Conservation (phyloP, 768 basidiomycete species). For the Naganishia vishniacii region DNA sequence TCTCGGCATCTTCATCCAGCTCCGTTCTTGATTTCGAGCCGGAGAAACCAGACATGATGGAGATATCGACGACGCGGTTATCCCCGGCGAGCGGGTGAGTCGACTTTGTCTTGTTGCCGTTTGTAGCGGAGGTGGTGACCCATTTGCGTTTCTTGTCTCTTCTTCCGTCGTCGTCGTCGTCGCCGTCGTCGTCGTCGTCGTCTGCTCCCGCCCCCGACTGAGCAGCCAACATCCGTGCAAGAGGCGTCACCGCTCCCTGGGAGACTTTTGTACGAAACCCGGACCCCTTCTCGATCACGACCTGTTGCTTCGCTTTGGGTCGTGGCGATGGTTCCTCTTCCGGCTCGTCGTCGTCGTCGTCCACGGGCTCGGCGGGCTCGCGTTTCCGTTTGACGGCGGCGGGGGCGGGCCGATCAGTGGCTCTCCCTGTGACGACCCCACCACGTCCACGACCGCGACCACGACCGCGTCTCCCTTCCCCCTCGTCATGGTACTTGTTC, state of each 20-base stretch:
- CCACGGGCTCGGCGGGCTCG: neutral
- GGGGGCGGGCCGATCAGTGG: neutral
- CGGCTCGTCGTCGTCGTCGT: neutral
- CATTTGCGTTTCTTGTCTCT: neutral
- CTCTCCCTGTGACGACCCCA: too few relatives aligned
- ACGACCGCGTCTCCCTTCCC: neutral
- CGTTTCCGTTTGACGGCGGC: constrained; percentile 1
- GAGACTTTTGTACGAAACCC: constrained; percentile 21
- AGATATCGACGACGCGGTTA: constrained; percentile 18
- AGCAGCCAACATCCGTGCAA: constrained; percentile 10
- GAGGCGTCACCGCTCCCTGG: neutral
- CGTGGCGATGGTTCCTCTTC: neutral
- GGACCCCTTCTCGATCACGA: neutral
- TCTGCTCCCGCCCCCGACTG: neutral
- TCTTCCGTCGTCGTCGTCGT: too few relatives aligned
- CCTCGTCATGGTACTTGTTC: neutral
- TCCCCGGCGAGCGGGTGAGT: too few relatives aligned
- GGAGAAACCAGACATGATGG: constrained; percentile 24
- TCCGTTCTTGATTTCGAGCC: constrained; percentile 44
- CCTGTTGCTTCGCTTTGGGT: neutral
- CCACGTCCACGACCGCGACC: neutral
- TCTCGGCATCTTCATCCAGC: constrained; percentile 74
- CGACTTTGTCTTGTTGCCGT: too few relatives aligned
- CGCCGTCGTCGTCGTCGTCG: constrained; percentile 23
- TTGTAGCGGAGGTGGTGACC: neutral